Evolutionary conservation across 164 flowering plant species (phyloP).

Genomic region (Vitis rupestris): DNA sequence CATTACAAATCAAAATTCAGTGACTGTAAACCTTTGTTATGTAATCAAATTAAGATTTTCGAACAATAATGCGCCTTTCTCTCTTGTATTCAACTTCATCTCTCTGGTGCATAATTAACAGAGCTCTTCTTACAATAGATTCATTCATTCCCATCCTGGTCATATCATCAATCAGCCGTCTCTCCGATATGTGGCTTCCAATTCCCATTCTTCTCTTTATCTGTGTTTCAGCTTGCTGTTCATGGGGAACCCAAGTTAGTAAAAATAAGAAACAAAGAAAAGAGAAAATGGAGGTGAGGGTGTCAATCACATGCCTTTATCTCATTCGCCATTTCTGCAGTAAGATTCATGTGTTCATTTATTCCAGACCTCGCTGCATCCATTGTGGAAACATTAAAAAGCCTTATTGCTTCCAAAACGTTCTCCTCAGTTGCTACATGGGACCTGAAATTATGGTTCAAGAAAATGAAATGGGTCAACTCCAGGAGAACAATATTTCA

Average conservation of each 20-base stretch:
- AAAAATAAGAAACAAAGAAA: neutral
- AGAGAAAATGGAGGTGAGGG: neutral
- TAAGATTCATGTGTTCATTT: conserved; percentile 71
- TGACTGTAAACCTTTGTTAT: too few relatives aligned
- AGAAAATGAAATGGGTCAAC: neutral
- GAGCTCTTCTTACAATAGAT: conserved; percentile 91
- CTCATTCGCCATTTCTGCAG: conserved; percentile 80
- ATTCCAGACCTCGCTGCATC: conserved; percentile 97
- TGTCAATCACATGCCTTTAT: conserved; percentile 58
- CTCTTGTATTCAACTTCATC: conserved; percentile 97
- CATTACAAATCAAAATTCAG: too few relatives aligned
- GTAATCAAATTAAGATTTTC: conserved; percentile 51
- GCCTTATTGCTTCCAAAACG: conserved; percentile 80
- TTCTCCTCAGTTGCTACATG: conserved; percentile 79
- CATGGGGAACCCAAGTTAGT: neutral
- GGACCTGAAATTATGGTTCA: conserved; percentile 43
- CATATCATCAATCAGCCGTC: conserved; percentile 87
- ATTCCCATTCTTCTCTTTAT: conserved; percentile 96
- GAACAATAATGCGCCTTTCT: conserved; percentile 75
- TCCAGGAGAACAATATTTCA: neutral
- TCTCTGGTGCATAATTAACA: conserved; percentile 91
- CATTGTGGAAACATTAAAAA: conserved; percentile 85
- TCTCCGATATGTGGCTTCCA: conserved; percentile 89
- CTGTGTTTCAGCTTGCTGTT: conserved; percentile 95
- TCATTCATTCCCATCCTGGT: conserved; percentile 91